Evolutionary conservation across 2,329 filamentous ascomycete genomes (phyloP).

Genomic region (Thermoascus crustaceus): DNA sequence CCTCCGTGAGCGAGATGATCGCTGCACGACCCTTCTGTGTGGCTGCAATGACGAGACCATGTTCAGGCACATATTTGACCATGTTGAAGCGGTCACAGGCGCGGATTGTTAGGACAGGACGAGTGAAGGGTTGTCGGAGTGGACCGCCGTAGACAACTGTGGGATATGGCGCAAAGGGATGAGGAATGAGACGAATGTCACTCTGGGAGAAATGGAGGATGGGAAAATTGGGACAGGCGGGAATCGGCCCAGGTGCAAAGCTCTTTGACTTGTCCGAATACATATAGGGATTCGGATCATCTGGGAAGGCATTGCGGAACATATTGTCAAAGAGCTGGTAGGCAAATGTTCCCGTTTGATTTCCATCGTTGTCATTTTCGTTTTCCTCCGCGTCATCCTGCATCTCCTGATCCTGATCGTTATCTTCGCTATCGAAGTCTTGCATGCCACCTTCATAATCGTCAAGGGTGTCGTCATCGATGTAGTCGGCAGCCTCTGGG

Average conservation of each 20-base stretch:
- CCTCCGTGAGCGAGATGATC: slow-evolving; percentile 45
- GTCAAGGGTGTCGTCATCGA: slow-evolving; percentile 10
- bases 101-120: slow-evolving; percentile 15
- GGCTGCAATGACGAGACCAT: slow-evolving; percentile 51
- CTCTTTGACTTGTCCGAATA: slow-evolving; percentile 5
- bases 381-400: slow-evolving; percentile 6
- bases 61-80: slow-evolving; percentile 49
- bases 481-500: slow-evolving; percentile 10
- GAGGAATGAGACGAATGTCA: slow-evolving; percentile 29
- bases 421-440: too few species aligned
- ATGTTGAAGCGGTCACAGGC: slow-evolving; percentile 48
- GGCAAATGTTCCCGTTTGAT: too few species aligned
- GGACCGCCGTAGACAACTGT: slow-evolving; percentile 24
- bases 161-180: slow-evolving; percentile 22
- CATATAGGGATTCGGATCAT: slow-evolving; percentile 4
- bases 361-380: slow-evolving; percentile 3
- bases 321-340: too few species aligned
- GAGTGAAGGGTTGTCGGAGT: slow-evolving; percentile 21
- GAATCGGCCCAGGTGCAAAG: slow-evolving; percentile 10
- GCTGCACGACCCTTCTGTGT: slow-evolving; percentile 50
- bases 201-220: slow-evolving; percentile 36
- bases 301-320: slow-evolving; percentile 7
- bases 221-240: slow-evolving; percentile 24
- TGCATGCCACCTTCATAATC: too few species aligned
- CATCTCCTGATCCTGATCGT: too few species aligned